Conservation (phyloP, 345 rosid species). For the Camelina laxa region DNA sequence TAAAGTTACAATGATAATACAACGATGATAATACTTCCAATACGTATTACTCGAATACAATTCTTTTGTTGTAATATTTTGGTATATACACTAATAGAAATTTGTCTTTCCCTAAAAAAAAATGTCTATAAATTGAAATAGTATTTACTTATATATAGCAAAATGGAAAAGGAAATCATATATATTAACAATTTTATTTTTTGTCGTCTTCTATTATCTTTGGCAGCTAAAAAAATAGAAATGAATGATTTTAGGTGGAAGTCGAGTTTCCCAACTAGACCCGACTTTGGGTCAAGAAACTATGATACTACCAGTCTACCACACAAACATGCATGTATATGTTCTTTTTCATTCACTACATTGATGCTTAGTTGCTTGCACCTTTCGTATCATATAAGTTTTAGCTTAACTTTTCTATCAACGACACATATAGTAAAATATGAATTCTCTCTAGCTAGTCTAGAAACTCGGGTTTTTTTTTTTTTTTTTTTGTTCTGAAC, state of each 20-base stretch:
- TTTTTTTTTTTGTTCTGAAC: too few species aligned
- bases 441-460: constrained; percentile 2
- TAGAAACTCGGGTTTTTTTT: neutral
- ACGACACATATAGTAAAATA: neutral
- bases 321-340: neutral
- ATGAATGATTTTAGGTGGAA: constrained; percentile 33
- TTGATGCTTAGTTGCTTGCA: constrained; percentile 21
- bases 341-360: neutral
- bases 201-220: neutral
- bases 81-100: neutral
- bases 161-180: neutral
- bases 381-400: neutral
- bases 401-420: neutral
- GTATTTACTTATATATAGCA: too few species aligned
- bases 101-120: neutral
- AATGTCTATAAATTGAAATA: neutral
- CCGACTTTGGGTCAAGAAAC: neutral
- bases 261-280: constrained; percentile 14
- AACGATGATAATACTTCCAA: too few species aligned
- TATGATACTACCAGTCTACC: neutral
- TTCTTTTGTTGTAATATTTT: neutral
- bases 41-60: neutral
- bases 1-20: too few species aligned
- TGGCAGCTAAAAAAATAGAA: neutral
- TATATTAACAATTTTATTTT: too few species aligned